A percentile compares a stretch with the other conserved stretches of the same genome.
These are phyloP conservation scores for Athelia sp. DNA, from an alignment of 1,284 basidiomycete species.

Conservation along the genomic window DNA sequence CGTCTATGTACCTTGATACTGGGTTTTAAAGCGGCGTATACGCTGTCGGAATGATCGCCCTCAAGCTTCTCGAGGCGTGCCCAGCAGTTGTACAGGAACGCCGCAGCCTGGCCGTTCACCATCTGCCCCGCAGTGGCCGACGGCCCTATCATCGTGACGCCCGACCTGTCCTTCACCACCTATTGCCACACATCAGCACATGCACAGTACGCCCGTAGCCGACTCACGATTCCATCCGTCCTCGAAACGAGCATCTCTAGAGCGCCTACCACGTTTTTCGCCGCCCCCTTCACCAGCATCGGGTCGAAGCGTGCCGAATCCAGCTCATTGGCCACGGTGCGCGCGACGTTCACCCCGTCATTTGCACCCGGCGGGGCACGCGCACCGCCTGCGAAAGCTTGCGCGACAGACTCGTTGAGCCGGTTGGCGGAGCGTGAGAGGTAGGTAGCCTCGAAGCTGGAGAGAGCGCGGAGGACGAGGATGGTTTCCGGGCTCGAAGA, in stretches of 20 bases:
- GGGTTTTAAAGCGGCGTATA: conserved; percentile 56
- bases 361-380: conserved; percentile 67
- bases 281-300: conserved; percentile 73
- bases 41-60: conserved; percentile 64
- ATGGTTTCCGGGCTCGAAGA: conserved; percentile 92
- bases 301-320: conserved; percentile 94
- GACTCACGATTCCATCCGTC: conserved; percentile 58
- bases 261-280: conserved; percentile 63
- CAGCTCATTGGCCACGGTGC: conserved; percentile 82
- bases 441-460: conserved; percentile 80
- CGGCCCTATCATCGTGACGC: conserved; percentile 72
- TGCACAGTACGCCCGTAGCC: conserved; percentile 1
- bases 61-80: conserved; percentile 63
- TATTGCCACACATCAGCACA: conserved; percentile 32
- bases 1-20: conserved; percentile 49
- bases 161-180: conserved; percentile 75
- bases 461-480: conserved; percentile 77
- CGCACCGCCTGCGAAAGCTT: conserved; percentile 64
- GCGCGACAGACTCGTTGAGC: conserved; percentile 74
- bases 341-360: conserved; percentile 74
- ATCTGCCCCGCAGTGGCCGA: conserved; percentile 73
- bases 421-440: conserved; percentile 78
- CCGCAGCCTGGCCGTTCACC: conserved; percentile 72
- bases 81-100: conserved; percentile 77
- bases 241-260: conserved; percentile 63